These are phyloP conservation scores for Macrophomina pseudophaseolina DNA, from an alignment of 2,329 filamentous ascomycete species.

Conservation along the genomic window DNA sequence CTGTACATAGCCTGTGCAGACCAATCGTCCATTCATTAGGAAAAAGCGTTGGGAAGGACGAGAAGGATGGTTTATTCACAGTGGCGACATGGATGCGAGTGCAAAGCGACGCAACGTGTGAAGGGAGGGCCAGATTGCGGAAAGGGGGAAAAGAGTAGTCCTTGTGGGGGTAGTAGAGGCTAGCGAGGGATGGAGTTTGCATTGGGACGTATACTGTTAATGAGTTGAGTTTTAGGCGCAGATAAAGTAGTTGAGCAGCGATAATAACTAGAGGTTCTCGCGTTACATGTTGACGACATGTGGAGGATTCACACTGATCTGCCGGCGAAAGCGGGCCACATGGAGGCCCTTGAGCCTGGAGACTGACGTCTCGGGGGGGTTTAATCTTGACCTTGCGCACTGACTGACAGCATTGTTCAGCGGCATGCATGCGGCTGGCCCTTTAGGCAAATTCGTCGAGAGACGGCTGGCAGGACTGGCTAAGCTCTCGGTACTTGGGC, in stretches of 20 bases:
- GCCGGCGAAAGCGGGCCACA: neutral
- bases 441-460: neutral
- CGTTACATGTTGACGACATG: neutral
- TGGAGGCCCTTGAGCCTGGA: neutral
- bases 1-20: conserved; percentile 28
- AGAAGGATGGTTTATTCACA: conserved; percentile 11
- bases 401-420: neutral
- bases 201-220: conserved; percentile 24
- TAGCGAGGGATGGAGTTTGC: conserved; percentile 11
- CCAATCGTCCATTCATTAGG: conserved; percentile 24
- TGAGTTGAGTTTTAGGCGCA: conserved; percentile 23
- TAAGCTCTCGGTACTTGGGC: neutral
- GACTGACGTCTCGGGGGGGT: neutral
- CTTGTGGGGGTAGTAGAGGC: conserved; percentile 7
- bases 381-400: conserved; percentile 5
- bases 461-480: neutral
- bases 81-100: neutral
- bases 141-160: conserved; percentile 14
- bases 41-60: neutral
- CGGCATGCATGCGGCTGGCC: neutral
- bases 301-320: neutral
- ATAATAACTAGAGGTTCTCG: conserved; percentile 25
- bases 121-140: conserved; percentile 12
- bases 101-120: conserved; percentile 2
- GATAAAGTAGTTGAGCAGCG: conserved; percentile 26